A percentile compares a stretch with the other conserved stretches of the same genome.
Evolutionary conservation across 129 eudicot genomes (phyloP).

Genomic region (Solidago caesia): DNA sequence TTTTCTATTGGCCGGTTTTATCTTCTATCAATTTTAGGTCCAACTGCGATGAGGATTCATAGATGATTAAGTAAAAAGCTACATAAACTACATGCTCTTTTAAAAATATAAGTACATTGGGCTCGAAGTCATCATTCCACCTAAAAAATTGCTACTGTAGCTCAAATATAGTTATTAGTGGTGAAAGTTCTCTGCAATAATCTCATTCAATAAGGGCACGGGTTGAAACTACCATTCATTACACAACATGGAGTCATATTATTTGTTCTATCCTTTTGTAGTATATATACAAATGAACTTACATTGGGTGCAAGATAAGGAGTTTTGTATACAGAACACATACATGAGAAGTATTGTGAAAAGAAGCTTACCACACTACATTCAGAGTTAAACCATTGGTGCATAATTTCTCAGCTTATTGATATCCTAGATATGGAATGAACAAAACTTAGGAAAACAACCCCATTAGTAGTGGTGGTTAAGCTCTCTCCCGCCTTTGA

Average conservation of each 20-base stretch:
- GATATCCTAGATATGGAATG: too few species aligned
- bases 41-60: constrained; percentile 47
- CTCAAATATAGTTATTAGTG: background rate
- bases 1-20: too few species aligned
- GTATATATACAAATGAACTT: constrained; percentile 39
- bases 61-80: background rate
- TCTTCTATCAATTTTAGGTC: constrained; percentile 51
- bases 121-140: background rate
- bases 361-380: too few species aligned
- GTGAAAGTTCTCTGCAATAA: background rate
- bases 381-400: too few species aligned
- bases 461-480: too few species aligned
- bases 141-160: background rate
- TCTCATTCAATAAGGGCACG: background rate
- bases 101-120: background rate
- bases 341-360: too few species aligned
- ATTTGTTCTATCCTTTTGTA: background rate
- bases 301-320: constrained; percentile 77
- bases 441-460: too few species aligned
- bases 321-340: too few species aligned
- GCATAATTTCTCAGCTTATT: too few species aligned
- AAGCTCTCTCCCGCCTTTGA: too few species aligned
- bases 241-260: background rate
- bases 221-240: background rate
- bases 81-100: background rate